These are phyloP conservation scores for Lanmaoa pseudosensibilis DNA, from an alignment of 768 basidiomycete species.

Conservation along the genomic window DNA sequence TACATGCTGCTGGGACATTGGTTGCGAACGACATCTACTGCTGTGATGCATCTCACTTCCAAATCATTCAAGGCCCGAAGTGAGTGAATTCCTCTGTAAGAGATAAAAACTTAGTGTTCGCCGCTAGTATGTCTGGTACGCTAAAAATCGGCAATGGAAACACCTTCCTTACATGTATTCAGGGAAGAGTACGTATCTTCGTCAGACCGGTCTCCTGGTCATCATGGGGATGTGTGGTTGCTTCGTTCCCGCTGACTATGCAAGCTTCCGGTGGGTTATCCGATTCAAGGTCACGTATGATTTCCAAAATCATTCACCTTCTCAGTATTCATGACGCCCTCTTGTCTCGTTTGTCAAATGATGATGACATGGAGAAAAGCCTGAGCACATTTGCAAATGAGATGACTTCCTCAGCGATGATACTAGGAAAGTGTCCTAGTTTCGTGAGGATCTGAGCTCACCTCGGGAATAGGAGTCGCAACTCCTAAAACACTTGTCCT, in stretches of 20 bases:
- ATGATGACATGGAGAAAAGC: slow-evolving; percentile 87
- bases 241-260: slow-evolving; percentile 93
- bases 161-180: neutral
- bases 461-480: slow-evolving; percentile 55
- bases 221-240: slow-evolving; percentile 90
- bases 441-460: neutral
- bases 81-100: slow-evolving; percentile 35
- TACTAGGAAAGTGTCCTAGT: slow-evolving; percentile 54
- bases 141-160: neutral
- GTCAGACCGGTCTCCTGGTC: slow-evolving; percentile 79
- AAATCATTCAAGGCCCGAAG: slow-evolving; percentile 92
- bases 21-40: slow-evolving; percentile 92
- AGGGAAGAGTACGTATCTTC: slow-evolving; percentile 93
- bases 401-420: slow-evolving; percentile 92
- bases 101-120: neutral
- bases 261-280: slow-evolving; percentile 67
- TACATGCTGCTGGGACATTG: slow-evolving; percentile 64
- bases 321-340: slow-evolving; percentile 77
- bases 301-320: neutral
- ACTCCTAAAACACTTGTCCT: slow-evolving; percentile 71
- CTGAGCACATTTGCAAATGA: slow-evolving; percentile 95
- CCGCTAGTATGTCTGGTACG: slow-evolving; percentile 58
- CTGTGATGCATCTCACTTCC: slow-evolving; percentile 80
- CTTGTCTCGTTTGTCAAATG: slow-evolving; percentile 87
- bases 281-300: neutral